These are phyloP conservation scores for Copromyces sp. DNA, from an alignment of 495 filamentous ascomycete species.

Conservation along the genomic window DNA sequence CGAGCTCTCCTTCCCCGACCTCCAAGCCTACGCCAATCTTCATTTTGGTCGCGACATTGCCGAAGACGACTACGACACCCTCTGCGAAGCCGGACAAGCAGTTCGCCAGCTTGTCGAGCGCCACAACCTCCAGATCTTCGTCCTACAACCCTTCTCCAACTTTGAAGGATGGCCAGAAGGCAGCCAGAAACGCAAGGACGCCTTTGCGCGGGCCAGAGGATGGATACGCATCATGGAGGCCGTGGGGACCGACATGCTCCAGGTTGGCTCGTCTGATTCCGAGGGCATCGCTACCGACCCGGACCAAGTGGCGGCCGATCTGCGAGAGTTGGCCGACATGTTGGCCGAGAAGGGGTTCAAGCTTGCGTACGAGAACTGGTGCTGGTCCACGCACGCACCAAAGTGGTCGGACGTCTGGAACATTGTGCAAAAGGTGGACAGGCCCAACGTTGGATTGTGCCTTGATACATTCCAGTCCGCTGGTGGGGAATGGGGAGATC, in stretches of 20 bases:
- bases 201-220: conserved; percentile 51
- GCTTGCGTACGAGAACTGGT: conserved; percentile 79
- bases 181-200: conserved; percentile 47
- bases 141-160: conserved; percentile 70
- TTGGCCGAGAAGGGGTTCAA: conserved; percentile 45
- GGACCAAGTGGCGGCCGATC: conserved; percentile 46
- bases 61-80: conserved; percentile 44
- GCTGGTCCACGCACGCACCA: conserved; percentile 65
- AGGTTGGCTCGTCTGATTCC: conserved; percentile 64
- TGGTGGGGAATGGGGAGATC: conserved; percentile 68
- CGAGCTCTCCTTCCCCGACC: conserved; percentile 68
- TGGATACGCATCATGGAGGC: conserved; percentile 70
- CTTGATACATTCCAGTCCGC: conserved; percentile 77
- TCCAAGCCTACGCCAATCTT: conserved; percentile 50
- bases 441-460: conserved; percentile 62
- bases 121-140: conserved; percentile 50
- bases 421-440: conserved; percentile 50
- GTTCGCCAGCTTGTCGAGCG: conserved; percentile 44
- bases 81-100: conserved; percentile 40
- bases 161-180: conserved; percentile 68
- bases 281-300: conserved; percentile 41
- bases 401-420: conserved; percentile 59
- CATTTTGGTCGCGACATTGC: conserved; percentile 40
- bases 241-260: conserved; percentile 62
- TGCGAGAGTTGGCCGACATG: conserved; percentile 54